Evolutionary conservation across 345 rosid genomes (phyloP).

Genomic region (Hibiscus tridactylites): DNA sequence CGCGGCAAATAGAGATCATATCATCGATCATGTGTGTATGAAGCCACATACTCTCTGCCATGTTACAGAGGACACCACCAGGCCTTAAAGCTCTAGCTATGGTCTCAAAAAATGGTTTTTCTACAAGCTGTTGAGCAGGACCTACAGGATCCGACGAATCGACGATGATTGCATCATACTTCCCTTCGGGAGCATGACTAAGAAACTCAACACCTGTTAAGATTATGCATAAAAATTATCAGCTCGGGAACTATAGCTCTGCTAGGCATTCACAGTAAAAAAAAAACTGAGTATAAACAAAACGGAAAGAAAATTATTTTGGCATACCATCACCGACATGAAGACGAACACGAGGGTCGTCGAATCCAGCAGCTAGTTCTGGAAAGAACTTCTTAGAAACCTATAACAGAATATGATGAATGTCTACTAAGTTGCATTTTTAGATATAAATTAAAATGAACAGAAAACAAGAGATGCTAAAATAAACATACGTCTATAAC

Average conservation of each 20-base stretch:
- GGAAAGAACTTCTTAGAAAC: slow-evolving; percentile 82
- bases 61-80: slow-evolving; percentile 91
- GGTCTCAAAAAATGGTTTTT: slow-evolving; percentile 86
- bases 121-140: slow-evolving; percentile 89
- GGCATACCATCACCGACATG: slow-evolving; percentile 92
- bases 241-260: background rate
- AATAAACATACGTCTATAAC: slow-evolving; percentile 78
- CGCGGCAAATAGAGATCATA: slow-evolving; percentile 61
- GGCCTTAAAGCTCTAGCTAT: slow-evolving; percentile 75
- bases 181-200: slow-evolving; percentile 49
- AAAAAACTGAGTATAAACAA: background rate
- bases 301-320: background rate
- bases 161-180: slow-evolving; percentile 84
- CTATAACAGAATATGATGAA: slow-evolving; percentile 20
- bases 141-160: slow-evolving; percentile 99
- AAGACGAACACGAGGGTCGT: slow-evolving; percentile 84
- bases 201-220: slow-evolving; percentile 80
- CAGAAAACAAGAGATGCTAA: background rate
- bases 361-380: slow-evolving; percentile 73
- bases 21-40: slow-evolving; percentile 90
- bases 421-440: background rate
- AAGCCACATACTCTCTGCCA: slow-evolving; percentile 99
- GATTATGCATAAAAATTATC: slow-evolving; percentile 7
- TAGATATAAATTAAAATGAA: background rate
- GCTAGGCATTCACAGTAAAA: background rate